phyloP scores from a whole-genome alignment of 2,329 filamentous ascomycete genomes.

The Paecilomyces dactylethromorphus region DNA sequence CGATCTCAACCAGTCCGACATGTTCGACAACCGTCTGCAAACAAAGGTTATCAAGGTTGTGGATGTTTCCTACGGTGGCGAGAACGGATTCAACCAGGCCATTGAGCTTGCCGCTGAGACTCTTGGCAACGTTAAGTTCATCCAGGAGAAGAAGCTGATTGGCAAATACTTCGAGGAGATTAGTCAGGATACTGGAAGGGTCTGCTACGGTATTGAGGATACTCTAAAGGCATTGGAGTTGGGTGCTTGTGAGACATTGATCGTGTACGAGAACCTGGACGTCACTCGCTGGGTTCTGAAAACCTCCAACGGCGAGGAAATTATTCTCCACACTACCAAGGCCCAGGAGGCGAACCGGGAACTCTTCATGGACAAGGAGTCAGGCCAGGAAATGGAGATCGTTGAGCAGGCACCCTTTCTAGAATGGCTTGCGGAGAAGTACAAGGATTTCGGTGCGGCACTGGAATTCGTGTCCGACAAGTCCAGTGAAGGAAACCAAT shows the following conservation, averaged over 20 bases:
- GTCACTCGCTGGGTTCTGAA: constrained; percentile 89
- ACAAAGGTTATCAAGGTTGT: constrained; percentile 99
- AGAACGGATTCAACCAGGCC: constrained; percentile 99
- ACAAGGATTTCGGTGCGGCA: constrained; percentile 93
- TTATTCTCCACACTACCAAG: constrained; percentile 84
- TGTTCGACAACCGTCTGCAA: constrained; percentile 89
- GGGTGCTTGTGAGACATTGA: constrained; percentile 87
- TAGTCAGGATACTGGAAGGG: constrained; percentile 90
- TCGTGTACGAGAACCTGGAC: constrained; percentile 96
- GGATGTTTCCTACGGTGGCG: constrained; percentile 96
- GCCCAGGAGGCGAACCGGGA: constrained; percentile 71
- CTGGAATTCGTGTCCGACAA: constrained; percentile 97
- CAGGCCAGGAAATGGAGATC: constrained; percentile 95
- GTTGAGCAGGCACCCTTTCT: constrained; percentile 83
- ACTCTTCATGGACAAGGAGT: constrained; percentile 90
- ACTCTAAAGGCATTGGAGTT: constrained; percentile 95
- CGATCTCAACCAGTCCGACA: constrained; percentile 92
- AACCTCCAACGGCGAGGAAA: constrained; percentile 63
- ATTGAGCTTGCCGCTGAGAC: constrained; percentile 95
- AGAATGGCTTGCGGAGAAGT: constrained; percentile 99
- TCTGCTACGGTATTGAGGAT: constrained; percentile 97
- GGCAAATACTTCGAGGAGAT: constrained; percentile 99
- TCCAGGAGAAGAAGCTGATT: constrained; percentile 99
- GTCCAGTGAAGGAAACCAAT: constrained; percentile 97
- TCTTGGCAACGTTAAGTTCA: constrained; percentile 98